phyloP scores from a whole-genome alignment of 257 asterid species.

The Dorcoceras hygrometricum region DNA sequence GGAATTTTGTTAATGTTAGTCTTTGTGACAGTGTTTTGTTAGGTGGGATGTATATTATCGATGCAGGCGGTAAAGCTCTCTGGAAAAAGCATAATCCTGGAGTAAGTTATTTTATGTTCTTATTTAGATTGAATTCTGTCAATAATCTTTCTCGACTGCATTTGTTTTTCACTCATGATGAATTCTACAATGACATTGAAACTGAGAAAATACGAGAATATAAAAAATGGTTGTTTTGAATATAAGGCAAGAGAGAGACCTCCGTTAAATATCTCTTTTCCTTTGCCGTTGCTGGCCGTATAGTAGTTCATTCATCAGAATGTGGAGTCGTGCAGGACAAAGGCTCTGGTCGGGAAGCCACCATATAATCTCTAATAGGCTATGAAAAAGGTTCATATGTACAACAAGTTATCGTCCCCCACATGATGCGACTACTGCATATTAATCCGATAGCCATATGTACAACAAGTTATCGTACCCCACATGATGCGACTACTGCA shows the following conservation, averaged over 20 bases:
- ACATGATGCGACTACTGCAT: too few species aligned
- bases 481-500: too few species aligned
- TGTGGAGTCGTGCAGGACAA: too few species aligned
- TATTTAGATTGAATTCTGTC: conserved; percentile 9
- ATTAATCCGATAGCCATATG: too few species aligned
- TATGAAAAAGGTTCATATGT: too few species aligned
- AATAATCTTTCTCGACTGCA: not conserved
- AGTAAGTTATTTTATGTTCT: conserved; percentile 38
- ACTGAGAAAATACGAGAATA: not conserved
- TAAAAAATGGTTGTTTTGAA: not conserved
- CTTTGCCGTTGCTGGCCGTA: not conserved
- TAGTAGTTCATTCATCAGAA: not conserved
- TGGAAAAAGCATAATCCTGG: conserved; percentile 77
- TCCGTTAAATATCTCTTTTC: not conserved
- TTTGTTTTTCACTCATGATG: not conserved
- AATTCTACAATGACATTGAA: not conserved
- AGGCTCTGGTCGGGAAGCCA: too few species aligned
- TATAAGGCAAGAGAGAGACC: not conserved
- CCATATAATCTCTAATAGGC: too few species aligned
- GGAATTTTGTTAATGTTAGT: not conserved
- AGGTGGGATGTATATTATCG: conserved; percentile 55
- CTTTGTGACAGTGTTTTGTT: conserved; percentile 28
- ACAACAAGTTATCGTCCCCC: too few species aligned
- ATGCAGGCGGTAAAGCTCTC: conserved; percentile 59
- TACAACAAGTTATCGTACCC: too few species aligned